Evolutionary conservation across 2,329 filamentous ascomycete genomes (phyloP), one percentile per base, ranked within the genome.

Genomic region (Neopestalotiopsis sp.): DNA sequence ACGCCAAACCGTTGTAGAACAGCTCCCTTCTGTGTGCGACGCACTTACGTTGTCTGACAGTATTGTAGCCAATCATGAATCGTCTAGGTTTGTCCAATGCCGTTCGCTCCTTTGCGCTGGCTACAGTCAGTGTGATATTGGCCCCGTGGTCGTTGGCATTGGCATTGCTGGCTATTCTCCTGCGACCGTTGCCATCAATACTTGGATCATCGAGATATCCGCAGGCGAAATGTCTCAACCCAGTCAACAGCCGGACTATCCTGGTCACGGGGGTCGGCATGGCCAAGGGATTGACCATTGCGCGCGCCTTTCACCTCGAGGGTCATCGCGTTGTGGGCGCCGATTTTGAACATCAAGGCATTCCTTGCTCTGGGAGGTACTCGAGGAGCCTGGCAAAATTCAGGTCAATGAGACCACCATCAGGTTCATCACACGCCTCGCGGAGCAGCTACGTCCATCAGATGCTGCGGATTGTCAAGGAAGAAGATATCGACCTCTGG

Each of bases 201-300:
- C 32, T 62, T 2, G 10, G 61, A 30, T 14, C 6, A 28, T 59
- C 30, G 10, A n/a, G 24, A n/a, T 34, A 24, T 17, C 13, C 28
- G 3, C 14, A 61, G 7, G 30, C 28, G 30, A 24, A 28, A 57
- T 28, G 42, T n/a, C 42, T 65, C 24, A 45, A 20, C 24, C 42
- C 42, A 28, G n/a, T 14, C 17, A 42, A n/a, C 7, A 65, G 20
- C 12, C 70, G 70, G 67, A 92, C 87, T 0, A 82, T 94, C 45
- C 85, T 95, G 14, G 86, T 95, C 57, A 94, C 92, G 0, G 92
- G 92, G 1, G 85, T 94, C 2, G 88, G 89, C 61, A 94, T 93
- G 87, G 85, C 88, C 58, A 92, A 94, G 76, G 92, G 91, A 4
- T 83, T 94, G 3, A 81, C 84, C 0, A 80, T 95, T 9, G 90